Percentiles rank a stretch among this genome's conserved stretches.
These are phyloP conservation scores for Nicotiana benthamiana DNA, from an alignment of 257 asterid genomes.

Conservation along the genomic window DNA sequence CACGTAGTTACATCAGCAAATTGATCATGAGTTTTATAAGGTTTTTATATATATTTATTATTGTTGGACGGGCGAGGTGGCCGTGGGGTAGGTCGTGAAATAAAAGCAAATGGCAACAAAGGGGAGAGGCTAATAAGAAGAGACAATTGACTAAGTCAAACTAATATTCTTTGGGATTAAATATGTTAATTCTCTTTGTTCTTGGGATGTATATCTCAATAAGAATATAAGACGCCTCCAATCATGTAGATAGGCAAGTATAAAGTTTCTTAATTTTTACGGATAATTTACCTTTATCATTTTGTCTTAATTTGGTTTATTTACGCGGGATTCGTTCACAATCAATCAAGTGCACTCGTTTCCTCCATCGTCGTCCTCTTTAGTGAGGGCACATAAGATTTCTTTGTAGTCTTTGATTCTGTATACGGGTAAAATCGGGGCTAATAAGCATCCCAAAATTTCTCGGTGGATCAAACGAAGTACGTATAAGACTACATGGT, in stretches of 20 bases:
- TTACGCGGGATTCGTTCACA: too few species aligned
- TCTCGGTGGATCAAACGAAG: too few species aligned
- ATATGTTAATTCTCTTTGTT: not conserved
- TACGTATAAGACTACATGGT: too few species aligned
- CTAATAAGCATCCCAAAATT: too few species aligned
- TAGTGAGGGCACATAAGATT: not conserved
- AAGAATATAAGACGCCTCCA: not conserved
- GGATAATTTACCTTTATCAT: too few species aligned
- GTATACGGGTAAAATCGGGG: too few species aligned
- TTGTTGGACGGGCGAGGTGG: not conserved
- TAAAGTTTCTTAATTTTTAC: too few species aligned
- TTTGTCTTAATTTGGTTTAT: too few species aligned
- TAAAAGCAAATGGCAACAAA: constrained; percentile 2
- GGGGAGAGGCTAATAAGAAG: not conserved
- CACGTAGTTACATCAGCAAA: not conserved
- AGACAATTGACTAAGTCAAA: not conserved
- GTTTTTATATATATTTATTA: not conserved
- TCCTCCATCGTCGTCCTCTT: not conserved
- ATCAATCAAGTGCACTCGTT: too few species aligned
- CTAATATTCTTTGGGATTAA: not conserved
- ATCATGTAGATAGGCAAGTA: not conserved
- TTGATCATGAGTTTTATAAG: not conserved
- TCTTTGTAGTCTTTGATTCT: not conserved
- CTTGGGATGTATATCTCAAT: not conserved
- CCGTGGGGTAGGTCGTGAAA: not conserved